These are phyloP conservation scores for Nakaseomyces kungkrabaensis DNA, from an alignment of 1,139 yeast genomes.

Conservation along the genomic window DNA sequence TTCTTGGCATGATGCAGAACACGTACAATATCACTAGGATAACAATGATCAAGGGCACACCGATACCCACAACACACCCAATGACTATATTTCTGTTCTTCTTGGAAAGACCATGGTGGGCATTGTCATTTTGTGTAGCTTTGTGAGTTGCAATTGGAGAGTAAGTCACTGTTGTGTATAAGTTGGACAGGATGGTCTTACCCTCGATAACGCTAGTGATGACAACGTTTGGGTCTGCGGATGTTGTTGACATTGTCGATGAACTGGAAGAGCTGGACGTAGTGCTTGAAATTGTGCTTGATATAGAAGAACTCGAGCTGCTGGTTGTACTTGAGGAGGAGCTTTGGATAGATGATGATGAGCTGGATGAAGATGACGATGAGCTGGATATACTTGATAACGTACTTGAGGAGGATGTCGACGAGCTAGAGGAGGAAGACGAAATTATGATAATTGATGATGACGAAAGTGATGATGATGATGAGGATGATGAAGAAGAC, in stretches of 20 bases:
- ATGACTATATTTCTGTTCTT: constrained; percentile 37
- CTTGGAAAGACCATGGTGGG: constrained; percentile 31
- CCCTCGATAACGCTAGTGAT: constrained; percentile 28
- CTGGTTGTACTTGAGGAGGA: constrained; percentile 7
- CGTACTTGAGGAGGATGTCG: constrained; percentile 24
- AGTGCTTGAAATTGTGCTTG: not conserved
- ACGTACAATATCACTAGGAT: constrained; percentile 19
- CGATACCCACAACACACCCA: constrained; percentile 39
- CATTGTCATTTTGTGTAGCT: constrained; percentile 4
- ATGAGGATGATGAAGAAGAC: constrained; percentile 6
- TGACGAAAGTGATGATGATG: constrained; percentile 10
- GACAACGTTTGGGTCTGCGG: constrained; percentile 7
- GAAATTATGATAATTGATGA: not conserved
- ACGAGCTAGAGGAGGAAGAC: constrained; percentile 9
- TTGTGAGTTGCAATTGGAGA: constrained; percentile 13
- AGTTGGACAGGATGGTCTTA: constrained; percentile 26
- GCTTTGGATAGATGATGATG: not conserved
- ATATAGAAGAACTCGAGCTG: not conserved
- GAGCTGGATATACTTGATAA: constrained; percentile 24
- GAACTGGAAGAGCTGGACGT: constrained; percentile 11
- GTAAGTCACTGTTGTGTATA: constrained; percentile 25
- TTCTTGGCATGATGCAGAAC: constrained; percentile 25
- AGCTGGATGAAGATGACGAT: constrained; percentile 3
- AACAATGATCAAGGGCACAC: constrained; percentile 28
- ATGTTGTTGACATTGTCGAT: not conserved